Evolutionary conservation across 2,329 filamentous ascomycete species (phyloP), one percentile per base, ranked within the genome.

Genomic region (Dothideomycetes sp.): DNA sequence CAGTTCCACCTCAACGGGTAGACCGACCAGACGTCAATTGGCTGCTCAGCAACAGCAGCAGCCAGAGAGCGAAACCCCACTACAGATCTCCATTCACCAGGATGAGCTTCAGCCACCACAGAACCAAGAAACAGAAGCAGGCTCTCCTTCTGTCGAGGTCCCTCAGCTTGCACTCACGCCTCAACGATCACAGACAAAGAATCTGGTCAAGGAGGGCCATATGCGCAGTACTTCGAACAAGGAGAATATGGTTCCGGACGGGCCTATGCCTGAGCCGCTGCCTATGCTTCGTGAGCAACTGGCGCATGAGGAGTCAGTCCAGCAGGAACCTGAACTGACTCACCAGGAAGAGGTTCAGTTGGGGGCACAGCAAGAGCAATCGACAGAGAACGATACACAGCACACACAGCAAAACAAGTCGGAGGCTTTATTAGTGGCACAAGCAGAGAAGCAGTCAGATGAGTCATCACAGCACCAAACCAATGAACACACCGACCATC

Each of bases 271-370:
- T 46, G 13, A 33, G 47, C 5, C 31, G 41, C 25, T 49, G 44
- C 10, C 41, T 20, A 44, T 5, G 17, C 22, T n/a, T n/a, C n/a
- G n/a, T 23, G 46, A 63, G 69, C 44, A 67, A 20, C 63, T 66
- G 40, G 70, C 68, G 4, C 59, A 72, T 24, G 70, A 74, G 48
- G 64, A 62, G 3, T 59, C 72, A 6, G 68, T 73, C 43, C 69
- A 74, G 41, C 69, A n/a, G n/a, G n/a, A n/a, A n/a, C n/a, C n/a
- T n/a, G n/a, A n/a, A n/a, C 40, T 13, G 16, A 11, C 8, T 16
- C 30, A 12, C 17, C 13, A 11, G 19, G n/a, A n/a, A n/a, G n/a
- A n/a, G n/a, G n/a, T n/a, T n/a, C n/a, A n/a, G n/a, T n/a, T n/a
- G n/a, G n/a, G n/a, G n/a, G n/a, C n/a, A n/a, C n/a, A n/a, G n/a